Conservation (phyloP, 129 eudicot genomes). For the Pseudognaphalium luteoalbum region DNA sequence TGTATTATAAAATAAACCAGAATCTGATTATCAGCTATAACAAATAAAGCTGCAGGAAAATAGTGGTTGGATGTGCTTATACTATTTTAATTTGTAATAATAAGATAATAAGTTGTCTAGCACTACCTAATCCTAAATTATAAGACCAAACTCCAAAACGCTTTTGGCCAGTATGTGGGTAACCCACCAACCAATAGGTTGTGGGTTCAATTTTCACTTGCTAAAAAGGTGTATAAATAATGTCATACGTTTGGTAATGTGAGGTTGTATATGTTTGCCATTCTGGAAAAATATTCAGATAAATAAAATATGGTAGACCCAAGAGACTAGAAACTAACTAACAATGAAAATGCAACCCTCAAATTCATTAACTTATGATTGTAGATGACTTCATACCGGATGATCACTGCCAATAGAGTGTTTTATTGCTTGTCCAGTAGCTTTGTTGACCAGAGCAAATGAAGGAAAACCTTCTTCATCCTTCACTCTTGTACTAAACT, state of each 20-base stretch:
- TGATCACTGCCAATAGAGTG: constrained; percentile 70
- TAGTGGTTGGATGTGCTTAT: too few species aligned
- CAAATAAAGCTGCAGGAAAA: not conserved
- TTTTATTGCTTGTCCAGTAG: constrained; percentile 80
- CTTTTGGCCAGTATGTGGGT: too few species aligned
- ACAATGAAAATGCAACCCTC: not conserved
- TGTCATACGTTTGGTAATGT: too few species aligned
- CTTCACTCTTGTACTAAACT: constrained; percentile 70
- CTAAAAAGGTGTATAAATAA: too few species aligned
- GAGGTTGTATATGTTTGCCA: too few species aligned
- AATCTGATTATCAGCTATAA: not conserved
- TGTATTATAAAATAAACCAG: not conserved
- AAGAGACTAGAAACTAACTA: constrained; percentile 7
- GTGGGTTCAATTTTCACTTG: too few species aligned
- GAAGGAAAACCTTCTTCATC: constrained; percentile 81
- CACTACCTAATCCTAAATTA: too few species aligned
- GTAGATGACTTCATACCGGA: constrained; percentile 54
- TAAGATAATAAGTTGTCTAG: too few species aligned
- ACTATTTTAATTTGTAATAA: too few species aligned
- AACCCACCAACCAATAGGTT: too few species aligned
- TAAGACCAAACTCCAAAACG: too few species aligned
- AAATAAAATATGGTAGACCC: not conserved
- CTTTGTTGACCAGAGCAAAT: constrained; percentile 78
- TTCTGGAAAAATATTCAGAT: not conserved
- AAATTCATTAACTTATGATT: too few species aligned